These are phyloP conservation scores for Poterioochromonas sp. DNA, from an alignment of 352 stramenopile species.

Conservation along the genomic window DNA sequence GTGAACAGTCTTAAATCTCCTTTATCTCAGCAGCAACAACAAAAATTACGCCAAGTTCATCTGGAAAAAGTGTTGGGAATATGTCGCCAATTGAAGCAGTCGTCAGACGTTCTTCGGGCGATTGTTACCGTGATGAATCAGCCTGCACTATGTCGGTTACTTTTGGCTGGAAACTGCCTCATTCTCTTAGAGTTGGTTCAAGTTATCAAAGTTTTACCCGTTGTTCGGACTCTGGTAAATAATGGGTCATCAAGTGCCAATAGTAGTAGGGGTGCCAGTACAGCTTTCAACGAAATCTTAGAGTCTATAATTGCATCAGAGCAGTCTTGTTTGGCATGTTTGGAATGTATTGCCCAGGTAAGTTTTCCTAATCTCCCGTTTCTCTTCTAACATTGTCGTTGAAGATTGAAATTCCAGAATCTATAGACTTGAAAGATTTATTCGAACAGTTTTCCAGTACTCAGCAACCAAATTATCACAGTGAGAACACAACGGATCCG, in stretches of 20 bases:
- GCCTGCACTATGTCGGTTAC: not conserved
- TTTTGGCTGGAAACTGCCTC: not conserved
- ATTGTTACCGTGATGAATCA: not conserved
- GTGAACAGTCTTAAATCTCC: too few species aligned
- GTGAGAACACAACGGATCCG: too few species aligned
- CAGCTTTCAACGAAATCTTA: not conserved
- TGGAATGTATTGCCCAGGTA: not conserved
- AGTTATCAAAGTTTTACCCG: not conserved
- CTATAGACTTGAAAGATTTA: too few species aligned
- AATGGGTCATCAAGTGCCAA: not conserved
- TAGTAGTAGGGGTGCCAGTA: too few species aligned
- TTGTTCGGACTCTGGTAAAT: not conserved
- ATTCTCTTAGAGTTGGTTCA: not conserved
- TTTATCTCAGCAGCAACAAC: too few species aligned
- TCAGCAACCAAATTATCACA: too few species aligned
- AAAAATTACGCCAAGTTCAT: too few species aligned
- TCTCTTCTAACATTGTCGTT: too few species aligned
- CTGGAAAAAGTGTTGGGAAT: too few species aligned
- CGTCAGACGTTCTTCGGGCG: not conserved
- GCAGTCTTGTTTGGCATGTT: not conserved
- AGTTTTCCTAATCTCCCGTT: too few species aligned
- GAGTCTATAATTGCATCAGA: not conserved
- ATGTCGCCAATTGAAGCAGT: not conserved
- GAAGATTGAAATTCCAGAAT: not conserved
- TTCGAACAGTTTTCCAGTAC: too few species aligned